A percentile compares a stretch with the other conserved stretches of the same genome.
These are phyloP conservation scores for Orbilia ellipsospora DNA, from an alignment of 2,329 filamentous ascomycete genomes.

Conservation along the genomic window DNA sequence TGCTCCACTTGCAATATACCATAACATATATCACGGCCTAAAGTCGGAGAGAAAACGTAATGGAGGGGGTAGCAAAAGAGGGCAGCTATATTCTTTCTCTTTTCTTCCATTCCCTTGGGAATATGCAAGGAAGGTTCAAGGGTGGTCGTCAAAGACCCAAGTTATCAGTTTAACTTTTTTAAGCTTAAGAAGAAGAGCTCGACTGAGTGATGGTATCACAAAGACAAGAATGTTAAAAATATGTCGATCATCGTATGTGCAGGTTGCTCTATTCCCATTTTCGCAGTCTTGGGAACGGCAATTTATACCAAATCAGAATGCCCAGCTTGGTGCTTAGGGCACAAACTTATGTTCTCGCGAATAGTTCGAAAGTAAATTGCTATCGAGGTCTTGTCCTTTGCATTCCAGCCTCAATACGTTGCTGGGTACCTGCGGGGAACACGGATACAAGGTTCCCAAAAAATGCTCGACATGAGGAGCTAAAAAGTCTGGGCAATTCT, in stretches of 20 bases:
- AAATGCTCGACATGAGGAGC: too few relatives aligned
- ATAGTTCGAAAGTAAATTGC: not conserved
- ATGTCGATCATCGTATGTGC: constrained; percentile 20
- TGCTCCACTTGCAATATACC: constrained; percentile 13
- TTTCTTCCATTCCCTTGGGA: not conserved
- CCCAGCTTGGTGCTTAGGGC: not conserved
- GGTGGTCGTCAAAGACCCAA: too few relatives aligned
- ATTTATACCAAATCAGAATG: constrained; percentile 8
- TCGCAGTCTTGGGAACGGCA: constrained; percentile 36
- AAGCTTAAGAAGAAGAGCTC: constrained; percentile 11
- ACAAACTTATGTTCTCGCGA: too few relatives aligned
- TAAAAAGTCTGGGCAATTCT: constrained; percentile 27
- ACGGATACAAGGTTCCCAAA: constrained; percentile 24
- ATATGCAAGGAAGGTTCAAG: constrained; percentile 1
- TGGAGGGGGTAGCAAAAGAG: constrained; percentile 24
- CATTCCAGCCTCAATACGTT: too few relatives aligned
- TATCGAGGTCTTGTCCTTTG: not conserved
- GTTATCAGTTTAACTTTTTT: too few relatives aligned
- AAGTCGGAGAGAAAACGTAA: constrained; percentile 1
- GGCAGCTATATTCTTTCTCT: constrained; percentile 32
- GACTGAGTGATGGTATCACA: constrained; percentile 1
- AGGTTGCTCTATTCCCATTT: constrained; percentile 22
- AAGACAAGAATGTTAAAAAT: constrained; percentile 1
- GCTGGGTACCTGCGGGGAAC: constrained; percentile 31
- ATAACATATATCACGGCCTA: constrained; percentile 5